Evolutionary conservation across 116 monocot genomes (phyloP).

Genomic region (Dioscorea cayenensis): DNA sequence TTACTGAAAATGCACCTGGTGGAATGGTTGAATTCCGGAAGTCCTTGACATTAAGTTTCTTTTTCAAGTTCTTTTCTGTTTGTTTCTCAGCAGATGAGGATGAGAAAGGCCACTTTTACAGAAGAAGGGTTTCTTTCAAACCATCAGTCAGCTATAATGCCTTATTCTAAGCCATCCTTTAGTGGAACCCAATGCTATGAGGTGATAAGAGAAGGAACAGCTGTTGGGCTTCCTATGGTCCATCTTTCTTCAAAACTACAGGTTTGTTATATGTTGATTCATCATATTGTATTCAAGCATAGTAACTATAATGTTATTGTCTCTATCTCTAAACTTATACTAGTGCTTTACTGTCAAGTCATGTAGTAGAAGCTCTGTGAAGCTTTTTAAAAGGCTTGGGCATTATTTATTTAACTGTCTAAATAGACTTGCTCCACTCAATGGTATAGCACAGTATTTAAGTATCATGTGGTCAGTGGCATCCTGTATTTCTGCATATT

Average conservation of each 20-base stretch:
- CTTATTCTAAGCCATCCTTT: conserved; percentile 44
- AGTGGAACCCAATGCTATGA: conserved; percentile 68
- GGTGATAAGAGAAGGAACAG: conserved; percentile 47
- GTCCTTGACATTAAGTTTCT: conserved; percentile 93
- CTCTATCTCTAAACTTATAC: too few relatives aligned
- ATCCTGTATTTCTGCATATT: too few relatives aligned
- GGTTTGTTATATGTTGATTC: conserved; percentile 19
- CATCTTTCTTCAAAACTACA: conserved; percentile 88
- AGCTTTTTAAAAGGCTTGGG: too few relatives aligned
- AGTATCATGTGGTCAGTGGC: too few relatives aligned
- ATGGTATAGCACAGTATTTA: too few relatives aligned
- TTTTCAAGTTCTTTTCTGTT: conserved; percentile 92
- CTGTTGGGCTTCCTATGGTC: conserved; percentile 69
- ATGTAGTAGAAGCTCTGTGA: too few relatives aligned
- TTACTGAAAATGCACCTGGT: conserved; percentile 81
- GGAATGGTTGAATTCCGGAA: conserved; percentile 97
- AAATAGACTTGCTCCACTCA: too few relatives aligned
- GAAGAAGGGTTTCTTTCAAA: conserved; percentile 29
- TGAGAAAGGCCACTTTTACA: conserved; percentile 20
- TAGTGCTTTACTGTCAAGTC: too few relatives aligned
- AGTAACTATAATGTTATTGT: too few relatives aligned
- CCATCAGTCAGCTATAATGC: conserved; percentile 55
- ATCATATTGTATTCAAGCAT: too few relatives aligned
- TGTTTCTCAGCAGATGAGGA: conserved; percentile 69
- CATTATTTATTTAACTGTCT: too few relatives aligned